Evolutionary conservation across 306 rosid genomes (phyloP).

Genomic region (Cicer judaicum): DNA sequence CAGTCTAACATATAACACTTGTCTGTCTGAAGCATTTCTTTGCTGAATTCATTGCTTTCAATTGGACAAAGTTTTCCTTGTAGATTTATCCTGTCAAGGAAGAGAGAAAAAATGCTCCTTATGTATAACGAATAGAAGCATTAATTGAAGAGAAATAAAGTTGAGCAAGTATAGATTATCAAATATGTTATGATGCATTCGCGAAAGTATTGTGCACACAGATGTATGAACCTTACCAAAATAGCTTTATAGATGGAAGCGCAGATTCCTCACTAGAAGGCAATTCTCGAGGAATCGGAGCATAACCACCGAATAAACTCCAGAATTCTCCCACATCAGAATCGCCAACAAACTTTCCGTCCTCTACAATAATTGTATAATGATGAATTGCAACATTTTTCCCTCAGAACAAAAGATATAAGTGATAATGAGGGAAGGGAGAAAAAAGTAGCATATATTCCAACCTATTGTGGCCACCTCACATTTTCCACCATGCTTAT

Average conservation of each 20-base stretch:
- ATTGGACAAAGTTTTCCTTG: constrained; percentile 74
- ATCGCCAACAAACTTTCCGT: constrained; percentile 96
- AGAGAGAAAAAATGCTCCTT: constrained; percentile 41
- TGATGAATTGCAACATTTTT: constrained; percentile 40
- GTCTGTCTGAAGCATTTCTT: constrained; percentile 79
- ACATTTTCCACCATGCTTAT: constrained; percentile 78
- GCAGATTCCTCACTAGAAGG: constrained; percentile 61
- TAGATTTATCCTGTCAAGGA: constrained; percentile 69
- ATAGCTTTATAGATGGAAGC: constrained; percentile 57
- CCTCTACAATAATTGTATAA: constrained; percentile 68
- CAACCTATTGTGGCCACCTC: constrained; percentile 89
- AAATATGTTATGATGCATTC: constrained; percentile 21
- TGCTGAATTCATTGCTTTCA: constrained; percentile 58
- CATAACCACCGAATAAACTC: constrained; percentile 97
- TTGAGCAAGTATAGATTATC: constrained; percentile 23
- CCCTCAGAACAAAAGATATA: constrained; percentile 26
- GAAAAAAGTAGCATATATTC: constrained; percentile 41
- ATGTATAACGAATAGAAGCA: constrained; percentile 24
- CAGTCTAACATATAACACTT: constrained; percentile 95
- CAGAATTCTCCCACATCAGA: constrained; percentile 95
- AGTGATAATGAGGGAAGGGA: background rate
- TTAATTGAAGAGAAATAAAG: constrained; percentile 36
- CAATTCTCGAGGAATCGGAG: constrained; percentile 84
- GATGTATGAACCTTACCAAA: constrained; percentile 61
- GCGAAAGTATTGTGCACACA: constrained; percentile 18